Conservation (phyloP, 2,329 filamentous ascomycete genomes). For the Monilinia vaccinii-corymbosi region DNA sequence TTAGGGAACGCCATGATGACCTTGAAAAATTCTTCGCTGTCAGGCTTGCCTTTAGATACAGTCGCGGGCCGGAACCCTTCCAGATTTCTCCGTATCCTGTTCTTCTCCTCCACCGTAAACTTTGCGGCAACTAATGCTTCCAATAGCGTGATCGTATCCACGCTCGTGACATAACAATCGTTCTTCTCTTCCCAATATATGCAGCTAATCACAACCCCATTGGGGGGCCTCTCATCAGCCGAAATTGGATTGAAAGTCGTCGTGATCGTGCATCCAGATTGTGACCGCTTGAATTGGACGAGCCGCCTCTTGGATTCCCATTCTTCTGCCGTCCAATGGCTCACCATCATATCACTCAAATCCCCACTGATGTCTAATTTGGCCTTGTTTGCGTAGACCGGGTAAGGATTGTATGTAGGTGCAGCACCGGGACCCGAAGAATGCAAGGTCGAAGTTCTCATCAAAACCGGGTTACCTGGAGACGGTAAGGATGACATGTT, state of each 20-base stretch:
- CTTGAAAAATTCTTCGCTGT: constrained; percentile 97
- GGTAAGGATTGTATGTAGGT: constrained; percentile 39
- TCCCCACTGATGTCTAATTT: constrained; percentile 78
- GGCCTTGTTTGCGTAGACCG: constrained; percentile 74
- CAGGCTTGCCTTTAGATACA: constrained; percentile 83
- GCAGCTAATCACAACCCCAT: constrained; percentile 92
- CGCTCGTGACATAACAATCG: constrained; percentile 89
- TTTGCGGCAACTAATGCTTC: constrained; percentile 79
- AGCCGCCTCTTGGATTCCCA: constrained; percentile 70
- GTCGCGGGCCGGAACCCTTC: constrained; percentile 90
- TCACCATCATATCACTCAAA: constrained; percentile 65
- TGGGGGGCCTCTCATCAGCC: constrained; percentile 67
- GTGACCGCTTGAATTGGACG: constrained; percentile 78
- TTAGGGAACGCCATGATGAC: constrained; percentile 96
- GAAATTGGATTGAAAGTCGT: constrained; percentile 72
- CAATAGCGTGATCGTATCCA: constrained; percentile 92
- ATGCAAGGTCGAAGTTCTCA: constrained; percentile 58
- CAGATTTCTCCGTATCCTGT: constrained; percentile 88
- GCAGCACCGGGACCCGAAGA: constrained; percentile 38
- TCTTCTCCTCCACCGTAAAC: constrained; percentile 97
- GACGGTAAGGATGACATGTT: constrained; percentile 20
- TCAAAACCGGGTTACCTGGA: constrained; percentile 47
- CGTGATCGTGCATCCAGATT: constrained; percentile 72
- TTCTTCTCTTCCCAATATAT: constrained; percentile 93
- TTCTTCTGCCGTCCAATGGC: constrained; percentile 77